Conservation (phyloP, 306 rosid species). For the Astragalus membranaceus region DNA sequence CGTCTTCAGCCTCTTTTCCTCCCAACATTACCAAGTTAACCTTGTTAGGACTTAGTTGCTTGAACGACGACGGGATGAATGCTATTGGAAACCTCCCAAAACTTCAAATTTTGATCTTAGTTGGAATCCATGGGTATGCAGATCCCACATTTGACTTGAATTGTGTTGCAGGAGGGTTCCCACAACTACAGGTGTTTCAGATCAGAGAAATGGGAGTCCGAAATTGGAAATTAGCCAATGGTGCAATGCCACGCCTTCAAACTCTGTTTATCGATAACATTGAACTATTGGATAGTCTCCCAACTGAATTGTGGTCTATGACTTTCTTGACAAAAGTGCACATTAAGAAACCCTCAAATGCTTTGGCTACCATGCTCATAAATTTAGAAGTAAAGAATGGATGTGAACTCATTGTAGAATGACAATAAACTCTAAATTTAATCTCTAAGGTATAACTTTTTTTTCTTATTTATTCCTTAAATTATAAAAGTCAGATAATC, state of each 20-base stretch:
- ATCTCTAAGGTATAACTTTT: too few relatives aligned
- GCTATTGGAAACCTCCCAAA: constrained; percentile 12
- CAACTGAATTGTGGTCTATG: constrained; percentile 19
- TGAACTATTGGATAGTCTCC: background rate
- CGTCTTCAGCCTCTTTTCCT: background rate
- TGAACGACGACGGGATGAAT: background rate
- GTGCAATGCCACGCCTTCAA: constrained; percentile 12
- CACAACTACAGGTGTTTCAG: background rate
- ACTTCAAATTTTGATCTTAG: constrained; percentile 4
- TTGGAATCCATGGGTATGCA: too few relatives aligned
- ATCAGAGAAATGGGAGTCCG: background rate
- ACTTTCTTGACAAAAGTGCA: background rate
- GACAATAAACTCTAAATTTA: too few relatives aligned
- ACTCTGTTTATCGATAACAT: fast-evolving
- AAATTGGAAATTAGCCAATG: constrained; percentile 13
- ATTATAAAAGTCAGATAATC: too few relatives aligned
- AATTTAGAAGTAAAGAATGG: background rate
- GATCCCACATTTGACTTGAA: background rate
- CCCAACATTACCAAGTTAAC: background rate
- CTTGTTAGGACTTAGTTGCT: background rate
- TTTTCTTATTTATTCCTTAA: background rate
- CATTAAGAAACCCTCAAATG: background rate
- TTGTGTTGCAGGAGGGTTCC: background rate
- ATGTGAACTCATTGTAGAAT: background rate
- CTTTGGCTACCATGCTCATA: background rate